These are phyloP conservation scores for Lipomyces sp. DNA, from an alignment of 805 yeast genomes.

Conservation along the genomic window DNA sequence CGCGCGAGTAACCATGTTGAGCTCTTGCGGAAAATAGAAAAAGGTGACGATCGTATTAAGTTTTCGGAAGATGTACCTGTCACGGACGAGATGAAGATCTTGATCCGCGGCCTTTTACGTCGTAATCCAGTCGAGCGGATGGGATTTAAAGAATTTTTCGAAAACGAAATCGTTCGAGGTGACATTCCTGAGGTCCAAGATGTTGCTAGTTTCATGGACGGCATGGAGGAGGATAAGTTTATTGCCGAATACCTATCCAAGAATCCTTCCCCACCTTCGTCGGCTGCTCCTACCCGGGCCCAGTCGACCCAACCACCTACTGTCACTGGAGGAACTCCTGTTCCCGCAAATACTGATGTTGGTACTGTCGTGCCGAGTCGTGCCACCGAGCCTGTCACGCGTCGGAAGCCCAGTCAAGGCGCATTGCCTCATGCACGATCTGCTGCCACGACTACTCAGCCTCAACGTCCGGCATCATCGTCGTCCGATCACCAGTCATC, in stretches of 20 bases:
- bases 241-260: constrained; percentile 73
- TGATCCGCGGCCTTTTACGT: constrained; percentile 76
- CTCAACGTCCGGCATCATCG: not conserved
- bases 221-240: constrained; percentile 73
- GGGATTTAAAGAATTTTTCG: constrained; percentile 86
- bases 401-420: constrained; percentile 5
- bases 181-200: constrained; percentile 52
- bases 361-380: not conserved
- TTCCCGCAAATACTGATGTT: constrained; percentile 10
- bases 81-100: constrained; percentile 65
- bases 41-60: constrained; percentile 72
- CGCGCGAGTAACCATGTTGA: constrained; percentile 93
- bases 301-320: constrained; percentile 9
- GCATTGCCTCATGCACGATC: not conserved
- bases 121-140: constrained; percentile 87
- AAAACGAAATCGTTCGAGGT: constrained; percentile 66
- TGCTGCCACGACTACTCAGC: not conserved
- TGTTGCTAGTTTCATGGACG: constrained; percentile 15
- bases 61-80: constrained; percentile 74
- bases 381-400: not conserved
- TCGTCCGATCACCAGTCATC: not conserved
- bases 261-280: constrained; percentile 8
- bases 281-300: constrained; percentile 6
- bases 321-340: not conserved
- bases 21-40: constrained; percentile 81